Evolutionary conservation across 2,329 filamentous ascomycete species (phyloP), one percentile per base, ranked within the genome.

Genomic region (Myotisia sp.): DNA sequence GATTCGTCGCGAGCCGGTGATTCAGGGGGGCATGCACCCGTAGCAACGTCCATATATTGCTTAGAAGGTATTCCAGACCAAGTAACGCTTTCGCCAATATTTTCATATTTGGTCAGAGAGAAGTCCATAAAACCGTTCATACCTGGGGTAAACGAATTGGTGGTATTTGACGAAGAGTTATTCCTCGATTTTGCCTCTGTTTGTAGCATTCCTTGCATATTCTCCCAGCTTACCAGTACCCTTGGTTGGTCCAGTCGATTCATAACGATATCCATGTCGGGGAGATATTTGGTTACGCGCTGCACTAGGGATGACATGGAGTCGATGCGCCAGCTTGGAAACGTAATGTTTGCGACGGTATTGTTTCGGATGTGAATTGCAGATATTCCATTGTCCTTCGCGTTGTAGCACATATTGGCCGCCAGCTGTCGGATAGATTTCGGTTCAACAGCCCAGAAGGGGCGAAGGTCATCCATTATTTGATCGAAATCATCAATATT

Each of bases 401-500:
- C 57, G 3, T 51, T 45, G 28, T 59, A 48, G 3, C 53, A 44
- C 27, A 56, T 54, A 9, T 52, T 50, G 24, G 48, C 51, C 3
- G 63, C 59, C 36, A 59, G 54, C 30, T 53, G 50, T 3, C 61
- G 58, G 17, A 68, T 56, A 17, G 57, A 47, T 24, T 47, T 47
- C 3, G 65, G 51, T 3, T 54, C 41, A 1, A 67, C 37, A 4
- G 54, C 63, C 65, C 66, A 68, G 41, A 65, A 68, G 1, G 65
- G 64, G 18, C 48, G 53, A 17, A 68, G 33, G 36, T 68, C 65
- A 37, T 62, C 46, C 44, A 68, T 65, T 6, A 69, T 64, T 38
- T 62, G 63, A 38, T 68, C 64, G 42, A 65, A 68, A 40, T 64
- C 59, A 43, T 68, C 65, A 4, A 68, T 49, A 1, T 68, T 51